phyloP scores from a whole-genome alignment of 2,329 filamentous ascomycete species.

The Amesomyces nigricolor region DNA sequence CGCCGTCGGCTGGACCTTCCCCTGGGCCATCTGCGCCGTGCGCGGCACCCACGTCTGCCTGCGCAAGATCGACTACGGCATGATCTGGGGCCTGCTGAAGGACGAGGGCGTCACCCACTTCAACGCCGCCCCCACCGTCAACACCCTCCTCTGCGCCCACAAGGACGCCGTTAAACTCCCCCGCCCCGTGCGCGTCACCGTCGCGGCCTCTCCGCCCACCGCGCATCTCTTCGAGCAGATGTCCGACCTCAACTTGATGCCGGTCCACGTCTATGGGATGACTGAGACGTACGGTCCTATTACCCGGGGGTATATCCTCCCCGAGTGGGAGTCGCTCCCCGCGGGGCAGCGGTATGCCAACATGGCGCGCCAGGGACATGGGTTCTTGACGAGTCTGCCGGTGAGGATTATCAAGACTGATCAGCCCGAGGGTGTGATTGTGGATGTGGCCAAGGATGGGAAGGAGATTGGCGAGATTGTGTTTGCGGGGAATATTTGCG shows the following conservation, averaged over 20 bases:
- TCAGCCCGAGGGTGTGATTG: conserved; percentile 58
- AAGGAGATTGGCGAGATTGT: conserved; percentile 53
- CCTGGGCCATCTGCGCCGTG: conserved; percentile 88
- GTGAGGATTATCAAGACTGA: conserved; percentile 77
- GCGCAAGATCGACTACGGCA: conserved; percentile 87
- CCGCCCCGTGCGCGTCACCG: conserved; percentile 74
- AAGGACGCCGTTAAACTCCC: conserved; percentile 66
- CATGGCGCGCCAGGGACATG: conserved; percentile 94
- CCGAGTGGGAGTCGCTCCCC: conserved; percentile 72
- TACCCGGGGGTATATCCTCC: conserved; percentile 86
- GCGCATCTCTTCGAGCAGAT: conserved; percentile 91
- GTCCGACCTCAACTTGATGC: conserved; percentile 71
- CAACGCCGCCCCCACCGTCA: conserved; percentile 93
- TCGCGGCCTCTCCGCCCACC: conserved; percentile 86
- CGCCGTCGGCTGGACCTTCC: conserved; percentile 76
- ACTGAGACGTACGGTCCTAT: conserved; percentile 92
- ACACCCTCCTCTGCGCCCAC: conserved; percentile 81
- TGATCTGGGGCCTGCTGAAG: conserved; percentile 86
- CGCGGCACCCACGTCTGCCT: conserved; percentile 93
- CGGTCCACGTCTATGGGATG: conserved; percentile 88
- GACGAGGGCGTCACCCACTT: conserved; percentile 88
- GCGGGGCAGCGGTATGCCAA: conserved; percentile 72
- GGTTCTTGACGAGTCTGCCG: conserved; percentile 77
- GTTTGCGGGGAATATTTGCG: conserved; percentile 86
- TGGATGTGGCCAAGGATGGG: conserved; percentile 47